These are phyloP conservation scores for Pythium brachiatum DNA, from an alignment of 352 stramenopile species.

Conservation along the genomic window DNA sequence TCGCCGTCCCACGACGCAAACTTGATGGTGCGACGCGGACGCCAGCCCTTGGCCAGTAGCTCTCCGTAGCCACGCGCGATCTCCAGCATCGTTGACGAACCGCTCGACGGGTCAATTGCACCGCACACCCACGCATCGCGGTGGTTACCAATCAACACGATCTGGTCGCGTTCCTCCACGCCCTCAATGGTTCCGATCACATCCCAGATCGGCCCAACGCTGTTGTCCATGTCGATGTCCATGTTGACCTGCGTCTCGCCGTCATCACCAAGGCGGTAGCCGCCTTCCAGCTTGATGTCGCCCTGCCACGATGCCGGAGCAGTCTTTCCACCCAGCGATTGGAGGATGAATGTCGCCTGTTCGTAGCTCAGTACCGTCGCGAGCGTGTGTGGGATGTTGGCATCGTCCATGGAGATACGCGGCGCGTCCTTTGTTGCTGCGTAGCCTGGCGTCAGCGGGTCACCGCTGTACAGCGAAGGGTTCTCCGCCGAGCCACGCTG, in stretches of 20 bases:
- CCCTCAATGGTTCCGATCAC: too few relatives aligned
- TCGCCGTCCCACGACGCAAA: too few relatives aligned
- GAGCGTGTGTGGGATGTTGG: conserved; percentile 64
- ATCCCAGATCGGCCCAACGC: too few relatives aligned
- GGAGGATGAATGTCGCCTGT: conserved; percentile 76
- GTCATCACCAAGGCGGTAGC: conserved; percentile 77
- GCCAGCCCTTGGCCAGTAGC: too few relatives aligned
- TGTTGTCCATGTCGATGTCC: conserved; percentile 75
- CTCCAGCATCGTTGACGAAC: too few relatives aligned
- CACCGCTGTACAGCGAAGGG: conserved; percentile 69
- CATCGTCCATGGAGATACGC: conserved; percentile 43
- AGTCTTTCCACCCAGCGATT: conserved; percentile 52
- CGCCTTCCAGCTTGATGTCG: conserved; percentile 46
- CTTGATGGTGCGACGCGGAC: too few relatives aligned
- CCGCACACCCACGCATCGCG: too few relatives aligned
- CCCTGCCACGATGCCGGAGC: conserved; percentile 60
- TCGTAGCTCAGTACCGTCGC: conserved; percentile 75
- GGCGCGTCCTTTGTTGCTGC: conserved; percentile 26
- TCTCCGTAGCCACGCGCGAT: too few relatives aligned
- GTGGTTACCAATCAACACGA: too few relatives aligned
- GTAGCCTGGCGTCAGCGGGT: conserved; percentile 51
- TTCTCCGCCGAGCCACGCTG: conserved; percentile 88
- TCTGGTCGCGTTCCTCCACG: too few relatives aligned
- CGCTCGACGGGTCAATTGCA: too few relatives aligned
- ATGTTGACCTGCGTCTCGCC: conserved; percentile 58